Base-by-base conservation (phyloP, 1,284 basidiomycete genomes). In the Papiliotrema flavescens region DNA sequence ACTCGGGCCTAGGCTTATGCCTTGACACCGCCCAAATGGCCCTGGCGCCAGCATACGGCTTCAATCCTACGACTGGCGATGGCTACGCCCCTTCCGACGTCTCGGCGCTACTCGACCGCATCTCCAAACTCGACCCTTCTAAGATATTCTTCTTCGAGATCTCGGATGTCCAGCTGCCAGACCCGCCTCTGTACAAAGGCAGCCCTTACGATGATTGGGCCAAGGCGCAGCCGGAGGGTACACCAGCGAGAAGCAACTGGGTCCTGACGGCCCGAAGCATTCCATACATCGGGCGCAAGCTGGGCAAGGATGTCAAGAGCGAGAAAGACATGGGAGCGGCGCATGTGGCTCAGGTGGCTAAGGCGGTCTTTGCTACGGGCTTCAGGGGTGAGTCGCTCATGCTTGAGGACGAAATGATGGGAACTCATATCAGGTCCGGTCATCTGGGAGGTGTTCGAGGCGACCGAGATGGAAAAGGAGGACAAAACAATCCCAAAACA, bases 1-100 rank as follows among this genome's bases (percentile, higher is more conserved):
- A 57, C 32, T 53, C 61, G 11, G 52, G 53, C 51, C 53, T 62
- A 20, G 61, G 61, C 7, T 53, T 62, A n/a, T 62, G 61, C 34
- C 39, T 62, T 23, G 61, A 62, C 45, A 57, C 47, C 5, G 58
- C 58, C 17, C 61, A 62, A 17, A 40, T 48, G 32, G 47, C 58
- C 5, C 44, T 62, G 1, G 42, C 61, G 2, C 61, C 61, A 5
- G 36, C 49, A 11, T 62, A 60, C 49, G 61, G 61, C 35, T 57
- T 35, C 34, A 40, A 62, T 40, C 58, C 58, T 3, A 47, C 44
- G 1, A 36, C 54, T 7, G 52, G 54, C 13, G 24, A 51, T 2
- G 51, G 49, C 13, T 54, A 41, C 35, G 35, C 51, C 26, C 15
- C 39, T 5, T 17, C 15, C 15, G 17, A 40, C 15, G 39, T 40